These are phyloP conservation scores for Fusarium irregulare DNA, from an alignment of 2,329 filamentous ascomycete species.

Conservation along the genomic window DNA sequence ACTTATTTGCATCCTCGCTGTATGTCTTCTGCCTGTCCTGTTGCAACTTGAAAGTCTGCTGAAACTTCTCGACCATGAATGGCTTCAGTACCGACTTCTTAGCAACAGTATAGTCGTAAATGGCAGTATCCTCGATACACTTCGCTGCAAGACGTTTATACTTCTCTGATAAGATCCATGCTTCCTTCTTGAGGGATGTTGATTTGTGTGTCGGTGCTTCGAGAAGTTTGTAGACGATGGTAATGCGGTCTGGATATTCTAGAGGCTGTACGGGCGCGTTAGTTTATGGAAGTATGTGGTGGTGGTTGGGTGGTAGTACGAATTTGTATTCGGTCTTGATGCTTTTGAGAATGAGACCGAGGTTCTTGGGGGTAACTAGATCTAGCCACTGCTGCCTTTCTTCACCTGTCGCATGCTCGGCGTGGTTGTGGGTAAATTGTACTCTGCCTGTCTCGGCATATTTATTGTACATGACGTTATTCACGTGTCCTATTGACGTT, in stretches of 20 bases:
- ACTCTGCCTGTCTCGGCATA: conserved; percentile 33
- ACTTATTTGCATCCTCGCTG: background rate
- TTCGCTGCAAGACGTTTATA: conserved; percentile 27
- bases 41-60: conserved; percentile 18
- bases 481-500: conserved; percentile 22
- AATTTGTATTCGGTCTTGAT: conserved; percentile 36
- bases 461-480: conserved; percentile 37
- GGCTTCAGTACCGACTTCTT: conserved; percentile 31
- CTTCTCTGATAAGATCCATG: conserved; percentile 26
- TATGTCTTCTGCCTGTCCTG: background rate
- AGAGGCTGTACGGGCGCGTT: background rate
- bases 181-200: conserved; percentile 31
- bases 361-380: background rate
- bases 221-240: conserved; percentile 22
- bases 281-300: fast-evolving
- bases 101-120: conserved; percentile 19
- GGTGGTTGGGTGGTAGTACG: background rate
- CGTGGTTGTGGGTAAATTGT: conserved; percentile 21
- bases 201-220: conserved; percentile 26
- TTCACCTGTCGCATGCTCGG: conserved; percentile 5
- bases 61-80: conserved; percentile 32
- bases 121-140: conserved; percentile 27
- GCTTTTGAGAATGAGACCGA: conserved; percentile 32
- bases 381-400: conserved; percentile 27
- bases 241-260: conserved; percentile 24